These are phyloP conservation scores for Podila clonocystis DNA, from an alignment of 192 early-diverging fungal genomes.

Conservation along the genomic window DNA sequence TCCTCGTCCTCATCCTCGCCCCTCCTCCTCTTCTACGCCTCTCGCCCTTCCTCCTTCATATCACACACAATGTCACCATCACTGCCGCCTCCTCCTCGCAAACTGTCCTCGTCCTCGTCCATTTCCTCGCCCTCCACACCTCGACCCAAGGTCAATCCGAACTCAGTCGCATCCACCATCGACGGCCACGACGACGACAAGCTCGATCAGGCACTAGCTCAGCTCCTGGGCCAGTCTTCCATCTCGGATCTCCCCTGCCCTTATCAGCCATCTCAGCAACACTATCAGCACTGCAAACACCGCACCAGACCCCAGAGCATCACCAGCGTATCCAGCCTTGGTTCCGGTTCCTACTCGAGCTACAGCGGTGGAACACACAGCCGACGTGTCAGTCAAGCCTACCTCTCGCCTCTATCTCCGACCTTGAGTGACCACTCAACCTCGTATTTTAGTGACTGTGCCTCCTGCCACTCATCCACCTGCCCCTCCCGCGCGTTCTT, in stretches of 20 bases:
- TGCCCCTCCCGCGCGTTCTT: neutral
- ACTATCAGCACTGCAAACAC: slow-evolving; percentile 11
- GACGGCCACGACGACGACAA: slow-evolving; percentile 30
- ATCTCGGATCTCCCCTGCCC: neutral
- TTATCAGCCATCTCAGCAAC: neutral
- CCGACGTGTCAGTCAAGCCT: slow-evolving; percentile 40
- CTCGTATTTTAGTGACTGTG: slow-evolving; percentile 29
- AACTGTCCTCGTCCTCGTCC: slow-evolving; percentile 16
- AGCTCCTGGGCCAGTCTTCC: slow-evolving; percentile 34
- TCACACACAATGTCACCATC: slow-evolving; percentile 26
- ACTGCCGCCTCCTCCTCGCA: slow-evolving; percentile 42
- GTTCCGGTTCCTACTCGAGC: slow-evolving; percentile 32
- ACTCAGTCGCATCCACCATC: slow-evolving; percentile 11
- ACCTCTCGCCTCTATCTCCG: slow-evolving; percentile 39
- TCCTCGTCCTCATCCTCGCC: neutral
- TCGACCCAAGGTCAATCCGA: slow-evolving; percentile 39
- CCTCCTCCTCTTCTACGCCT: neutral
- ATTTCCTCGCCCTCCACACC: neutral
- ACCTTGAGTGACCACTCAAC: slow-evolving; percentile 23
- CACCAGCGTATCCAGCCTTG: slow-evolving; percentile 32
- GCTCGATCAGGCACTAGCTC: slow-evolving; percentile 28
- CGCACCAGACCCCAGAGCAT: slow-evolving; percentile 34
- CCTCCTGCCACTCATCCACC: neutral
- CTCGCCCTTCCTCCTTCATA: neutral
- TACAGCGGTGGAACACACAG: slow-evolving; percentile 19